Percentiles rank a stretch among this genome's conserved stretches.
These are phyloP conservation scores for Hortaea werneckii DNA, from an alignment of 2,329 filamentous ascomycete species.

Conservation along the genomic window DNA sequence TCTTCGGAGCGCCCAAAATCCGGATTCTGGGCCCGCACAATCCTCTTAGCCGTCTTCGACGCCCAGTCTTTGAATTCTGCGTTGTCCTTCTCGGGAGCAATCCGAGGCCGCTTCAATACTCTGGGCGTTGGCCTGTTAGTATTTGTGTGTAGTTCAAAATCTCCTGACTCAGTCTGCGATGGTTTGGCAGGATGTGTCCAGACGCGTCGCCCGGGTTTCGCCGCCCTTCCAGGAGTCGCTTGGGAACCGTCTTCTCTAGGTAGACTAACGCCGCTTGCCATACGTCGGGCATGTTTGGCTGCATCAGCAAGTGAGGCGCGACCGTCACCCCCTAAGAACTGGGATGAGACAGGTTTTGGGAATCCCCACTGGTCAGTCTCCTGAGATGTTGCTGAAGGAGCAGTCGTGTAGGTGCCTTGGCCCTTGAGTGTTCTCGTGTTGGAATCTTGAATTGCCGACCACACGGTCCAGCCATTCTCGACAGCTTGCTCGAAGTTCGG, in stretches of 20 bases:
- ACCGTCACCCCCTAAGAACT: constrained; percentile 31
- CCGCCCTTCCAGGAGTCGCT: neutral
- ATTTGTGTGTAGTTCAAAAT: neutral
- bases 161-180: neutral
- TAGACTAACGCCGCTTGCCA: neutral
- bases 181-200: neutral
- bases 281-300: neutral
- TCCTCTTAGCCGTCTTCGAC: constrained; percentile 5
- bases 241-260: neutral
- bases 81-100: constrained; percentile 9
- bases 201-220: too few relatives aligned
- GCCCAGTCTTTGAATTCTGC: constrained; percentile 11
- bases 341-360: constrained; percentile 23
- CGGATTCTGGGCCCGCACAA: constrained; percentile 6
- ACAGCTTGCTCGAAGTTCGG: constrained; percentile 45
- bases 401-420: constrained; percentile 4
- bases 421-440: neutral
- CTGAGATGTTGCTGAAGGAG: constrained; percentile 6
- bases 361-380: constrained; percentile 40
- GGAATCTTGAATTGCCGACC: constrained; percentile 35
- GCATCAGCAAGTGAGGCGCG: constrained; percentile 33
- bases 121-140: neutral
- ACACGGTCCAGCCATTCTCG: constrained; percentile 38
- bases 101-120: constrained; percentile 13
- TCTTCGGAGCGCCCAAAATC: neutral